Evolutionary conservation across 192 early-diverging fungal genomes (phyloP), one percentile per base, ranked within the genome.

Genomic region (Linnemannia elongata): DNA sequence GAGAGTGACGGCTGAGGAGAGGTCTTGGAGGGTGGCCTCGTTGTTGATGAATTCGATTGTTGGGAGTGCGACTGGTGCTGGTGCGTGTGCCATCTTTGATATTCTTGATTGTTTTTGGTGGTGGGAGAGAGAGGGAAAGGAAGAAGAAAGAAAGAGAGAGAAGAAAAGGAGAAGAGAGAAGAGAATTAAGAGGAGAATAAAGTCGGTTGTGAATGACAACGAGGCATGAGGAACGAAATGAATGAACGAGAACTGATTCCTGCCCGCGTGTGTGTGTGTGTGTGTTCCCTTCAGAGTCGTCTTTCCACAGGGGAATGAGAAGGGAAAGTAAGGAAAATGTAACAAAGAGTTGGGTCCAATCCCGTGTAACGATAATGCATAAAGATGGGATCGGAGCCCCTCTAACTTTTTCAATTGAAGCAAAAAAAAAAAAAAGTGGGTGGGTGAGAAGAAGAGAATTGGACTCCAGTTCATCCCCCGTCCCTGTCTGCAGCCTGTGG

Each of bases 1-100:
- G 41, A 94, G 90, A 41, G 94, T 92, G 52, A 98, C 90, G 57
- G 93, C 92, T 33, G 80, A 66, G 24, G 90, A 81, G 79, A 96
- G 94, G 77, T 87, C 91, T 12, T 89, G 77, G 44, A 90, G 80
- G 30, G 91, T 38, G 13, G 84, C 84, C 60, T 91, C 83, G 13
- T 82, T 89, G 90, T 96, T 96, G 73, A 93, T 89, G 82, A 94
- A 90, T 83, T 91, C 87, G 82, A 96, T 93, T 73, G 93, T 78
- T 9, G 94, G 95, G 18, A 95, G 88, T 22, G 92, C 77, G 44
- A 92, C 66, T 18, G 84, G 79, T 17, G 84, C 79, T 45, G 69
- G 35, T 54, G 84, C 60, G 83, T 79, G 71, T 39, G 63, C 4
- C 75, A 74, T 86, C 12, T 66, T 30, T 60, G 74, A 18, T 66